Evolutionary conservation across 1,284 basidiomycete species (phyloP).

Genomic region (Fomitopsis pinicola): DNA sequence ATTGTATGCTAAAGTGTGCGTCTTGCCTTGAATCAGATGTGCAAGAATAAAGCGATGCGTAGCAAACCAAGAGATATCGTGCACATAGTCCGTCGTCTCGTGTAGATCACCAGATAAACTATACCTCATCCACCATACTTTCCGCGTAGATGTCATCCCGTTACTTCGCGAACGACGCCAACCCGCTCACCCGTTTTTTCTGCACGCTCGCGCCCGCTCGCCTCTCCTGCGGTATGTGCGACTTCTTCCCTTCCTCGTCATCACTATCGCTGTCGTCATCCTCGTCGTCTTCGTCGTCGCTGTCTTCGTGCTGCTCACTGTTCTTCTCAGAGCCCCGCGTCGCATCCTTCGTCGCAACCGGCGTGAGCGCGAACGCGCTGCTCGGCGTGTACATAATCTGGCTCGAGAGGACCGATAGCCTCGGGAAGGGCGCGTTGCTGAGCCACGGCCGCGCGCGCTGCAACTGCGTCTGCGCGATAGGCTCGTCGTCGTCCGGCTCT

Average conservation of each 20-base stretch:
- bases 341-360: constrained; percentile 24
- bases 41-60: neutral
- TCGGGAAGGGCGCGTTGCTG: constrained; percentile 32
- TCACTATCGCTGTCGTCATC: constrained; percentile 33
- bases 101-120: neutral
- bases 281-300: constrained; percentile 30
- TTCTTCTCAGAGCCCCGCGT: constrained; percentile 22
- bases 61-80: neutral
- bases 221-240: constrained; percentile 56
- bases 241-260: constrained; percentile 19
- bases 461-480: constrained; percentile 9
- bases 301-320: constrained; percentile 30
- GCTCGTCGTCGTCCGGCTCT: constrained; percentile 27
- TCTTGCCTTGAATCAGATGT: neutral
- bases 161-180: constrained; percentile 1
- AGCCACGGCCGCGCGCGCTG: constrained; percentile 17
- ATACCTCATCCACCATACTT: no score
- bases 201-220: constrained; percentile 41
- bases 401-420: constrained; percentile 50
- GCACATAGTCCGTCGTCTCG: neutral
- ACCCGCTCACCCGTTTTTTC: constrained; percentile 8
- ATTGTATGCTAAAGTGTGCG: neutral
- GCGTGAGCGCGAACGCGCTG: constrained; percentile 13
- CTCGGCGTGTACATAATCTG: constrained; percentile 31
- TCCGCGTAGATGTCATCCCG: no score